Percentiles rank a stretch among this genome's conserved stretches.
phyloP scores from a whole-genome alignment of 371 early-diverging fungal species.

The Mucor lusitanicus region DNA sequence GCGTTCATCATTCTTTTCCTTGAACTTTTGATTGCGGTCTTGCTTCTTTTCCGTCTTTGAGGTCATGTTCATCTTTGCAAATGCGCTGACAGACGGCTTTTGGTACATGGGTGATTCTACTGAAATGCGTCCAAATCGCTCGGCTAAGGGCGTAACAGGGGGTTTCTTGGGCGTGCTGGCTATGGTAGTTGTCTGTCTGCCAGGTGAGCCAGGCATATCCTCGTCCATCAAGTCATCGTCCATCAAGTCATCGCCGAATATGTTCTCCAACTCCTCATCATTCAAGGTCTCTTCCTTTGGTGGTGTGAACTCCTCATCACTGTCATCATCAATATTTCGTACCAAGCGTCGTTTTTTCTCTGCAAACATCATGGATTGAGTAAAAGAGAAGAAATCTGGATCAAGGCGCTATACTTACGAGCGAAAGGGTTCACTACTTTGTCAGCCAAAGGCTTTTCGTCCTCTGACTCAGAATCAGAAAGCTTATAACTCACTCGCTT shows the following conservation, averaged over 20 bases:
- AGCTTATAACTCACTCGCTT: conserved; percentile 7
- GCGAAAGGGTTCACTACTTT: background rate
- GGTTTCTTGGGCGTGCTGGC: background rate
- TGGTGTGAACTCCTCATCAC: conserved; percentile 17
- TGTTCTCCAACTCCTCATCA: conserved; percentile 1
- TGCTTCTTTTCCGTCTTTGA: conserved; percentile 6
- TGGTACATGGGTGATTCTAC: background rate
- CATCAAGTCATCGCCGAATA: conserved; percentile 13
- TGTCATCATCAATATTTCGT: conserved; percentile 12
- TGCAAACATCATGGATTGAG: background rate
- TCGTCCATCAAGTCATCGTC: conserved; percentile 15
- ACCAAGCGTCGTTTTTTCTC: conserved; percentile 7
- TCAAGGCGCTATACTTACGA: background rate
- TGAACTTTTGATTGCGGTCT: conserved; percentile 58
- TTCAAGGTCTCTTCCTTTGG: background rate
- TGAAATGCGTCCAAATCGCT: conserved; percentile 3
- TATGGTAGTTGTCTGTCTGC: background rate
- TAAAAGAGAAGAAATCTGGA: background rate
- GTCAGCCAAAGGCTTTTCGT: background rate
- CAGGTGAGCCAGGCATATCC: background rate
- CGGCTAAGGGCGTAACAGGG: conserved; percentile 17
- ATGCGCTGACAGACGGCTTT: background rate
- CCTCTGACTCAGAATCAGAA: background rate
- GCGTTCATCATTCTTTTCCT: conserved; percentile 83
- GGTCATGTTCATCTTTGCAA: conserved; percentile 7